Evolutionary conservation across 2,329 filamentous ascomycete genomes (phyloP).

Genomic region (Xenoacremonium recifei): DNA sequence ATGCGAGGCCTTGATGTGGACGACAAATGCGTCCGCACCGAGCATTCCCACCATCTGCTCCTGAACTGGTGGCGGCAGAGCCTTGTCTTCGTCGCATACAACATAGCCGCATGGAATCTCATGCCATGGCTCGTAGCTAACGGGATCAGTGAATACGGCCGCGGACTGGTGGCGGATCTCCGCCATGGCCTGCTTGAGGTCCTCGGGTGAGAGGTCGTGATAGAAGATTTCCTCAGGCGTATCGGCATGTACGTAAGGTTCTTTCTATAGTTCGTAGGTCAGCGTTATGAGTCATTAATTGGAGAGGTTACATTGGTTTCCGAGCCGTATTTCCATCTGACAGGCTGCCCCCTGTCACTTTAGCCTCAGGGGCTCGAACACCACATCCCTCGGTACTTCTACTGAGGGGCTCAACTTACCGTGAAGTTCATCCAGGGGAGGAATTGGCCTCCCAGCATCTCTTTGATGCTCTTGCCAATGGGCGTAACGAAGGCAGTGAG

Average conservation of each 20-base stretch:
- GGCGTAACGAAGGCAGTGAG: constrained; percentile 32
- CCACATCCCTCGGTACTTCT: not conserved
- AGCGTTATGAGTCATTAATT: no score
- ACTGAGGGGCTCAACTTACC: constrained; percentile 8
- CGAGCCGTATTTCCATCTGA: no score
- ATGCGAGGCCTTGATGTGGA: no score
- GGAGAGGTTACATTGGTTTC: no score
- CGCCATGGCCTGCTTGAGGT: constrained; percentile 7
- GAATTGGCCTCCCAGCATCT: constrained; percentile 22
- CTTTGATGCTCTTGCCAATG: constrained; percentile 21
- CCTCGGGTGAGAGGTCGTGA: constrained; percentile 18
- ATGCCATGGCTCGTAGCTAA: constrained; percentile 26
- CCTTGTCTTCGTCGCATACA: constrained; percentile 22
- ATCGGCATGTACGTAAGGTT: constrained; percentile 12
- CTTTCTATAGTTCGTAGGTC: no score
- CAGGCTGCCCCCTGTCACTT: constrained; percentile 8
- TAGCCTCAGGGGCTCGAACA: no score
- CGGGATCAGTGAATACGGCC: constrained; percentile 17
- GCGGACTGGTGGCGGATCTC: constrained; percentile 15
- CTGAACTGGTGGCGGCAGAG: no score
- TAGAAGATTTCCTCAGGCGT: constrained; percentile 21
- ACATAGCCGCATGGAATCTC: constrained; percentile 27
- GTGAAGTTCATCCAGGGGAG: constrained; percentile 28
- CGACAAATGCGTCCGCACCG: no score
- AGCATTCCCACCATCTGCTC: no score